A percentile compares a stretch with the other conserved stretches of the same genome.
Evolutionary conservation across 495 filamentous ascomycete genomes (phyloP).

Genomic region (Neurospora tetrasperma): DNA sequence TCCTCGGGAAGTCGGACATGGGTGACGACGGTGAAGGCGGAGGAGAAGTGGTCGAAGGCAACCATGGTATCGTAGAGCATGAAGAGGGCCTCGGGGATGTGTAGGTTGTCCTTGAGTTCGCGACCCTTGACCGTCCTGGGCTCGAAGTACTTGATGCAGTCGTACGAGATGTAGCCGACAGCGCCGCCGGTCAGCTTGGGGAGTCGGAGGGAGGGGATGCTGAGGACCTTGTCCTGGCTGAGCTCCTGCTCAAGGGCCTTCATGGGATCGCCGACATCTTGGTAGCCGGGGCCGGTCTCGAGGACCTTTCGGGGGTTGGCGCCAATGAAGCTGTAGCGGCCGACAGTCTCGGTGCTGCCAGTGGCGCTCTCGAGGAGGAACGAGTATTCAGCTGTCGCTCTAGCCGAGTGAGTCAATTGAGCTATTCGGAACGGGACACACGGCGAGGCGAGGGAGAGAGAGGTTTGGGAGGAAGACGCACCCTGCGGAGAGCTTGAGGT

Average conservation of each 20-base stretch:
- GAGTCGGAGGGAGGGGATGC: constrained; percentile 67
- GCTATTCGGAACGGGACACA: neutral
- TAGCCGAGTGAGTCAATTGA: constrained; percentile 22
- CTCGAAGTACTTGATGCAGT: constrained; percentile 96
- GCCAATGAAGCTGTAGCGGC: constrained; percentile 90
- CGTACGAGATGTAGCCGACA: constrained; percentile 93
- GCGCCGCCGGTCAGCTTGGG: constrained; percentile 85
- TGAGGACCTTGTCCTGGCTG: constrained; percentile 60
- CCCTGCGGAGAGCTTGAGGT: constrained; percentile 61
- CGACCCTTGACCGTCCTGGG: constrained; percentile 64
- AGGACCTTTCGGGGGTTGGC: constrained; percentile 75
- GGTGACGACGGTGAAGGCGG: constrained; percentile 83
- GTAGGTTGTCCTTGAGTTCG: constrained; percentile 74
- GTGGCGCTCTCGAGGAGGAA: constrained; percentile 94
- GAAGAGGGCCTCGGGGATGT: constrained; percentile 87
- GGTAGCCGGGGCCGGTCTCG: constrained; percentile 80
- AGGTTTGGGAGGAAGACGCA: constrained; percentile 3
- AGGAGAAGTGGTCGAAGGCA: constrained; percentile 91
- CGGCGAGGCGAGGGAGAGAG: neutral
- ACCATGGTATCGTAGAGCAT: constrained; percentile 97
- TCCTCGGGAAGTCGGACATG: constrained; percentile 59
- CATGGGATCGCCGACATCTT: constrained; percentile 71
- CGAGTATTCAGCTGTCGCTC: constrained; percentile 58
- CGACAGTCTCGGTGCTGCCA: constrained; percentile 84
- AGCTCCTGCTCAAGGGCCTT: constrained; percentile 72